These are phyloP conservation scores for Verticillium isaacii DNA, from an alignment of 2,329 filamentous ascomycete species.

Conservation along the genomic window DNA sequence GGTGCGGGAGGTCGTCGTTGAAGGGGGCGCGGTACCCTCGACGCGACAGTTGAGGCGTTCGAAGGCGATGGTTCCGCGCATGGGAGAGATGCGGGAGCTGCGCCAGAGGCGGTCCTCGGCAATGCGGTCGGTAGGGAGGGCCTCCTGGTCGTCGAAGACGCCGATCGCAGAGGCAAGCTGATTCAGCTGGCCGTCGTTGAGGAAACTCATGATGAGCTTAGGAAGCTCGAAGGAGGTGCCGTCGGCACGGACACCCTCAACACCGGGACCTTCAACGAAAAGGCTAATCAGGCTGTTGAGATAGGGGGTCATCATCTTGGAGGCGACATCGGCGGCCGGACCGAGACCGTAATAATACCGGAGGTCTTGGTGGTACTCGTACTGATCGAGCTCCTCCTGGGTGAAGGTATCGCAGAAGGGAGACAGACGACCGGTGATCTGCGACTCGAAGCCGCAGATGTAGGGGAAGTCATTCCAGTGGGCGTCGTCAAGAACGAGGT, in stretches of 20 bases:
- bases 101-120: constrained; percentile 45
- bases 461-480: constrained; percentile 60
- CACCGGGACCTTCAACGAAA: constrained; percentile 46
- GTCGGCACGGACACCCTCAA: constrained; percentile 39
- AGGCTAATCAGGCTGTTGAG: constrained; percentile 48
- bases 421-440: constrained; percentile 57
- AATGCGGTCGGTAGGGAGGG: constrained; percentile 41
- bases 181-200: constrained; percentile 63
- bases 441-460: constrained; percentile 67
- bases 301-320: constrained; percentile 58
- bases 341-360: constrained; percentile 65
- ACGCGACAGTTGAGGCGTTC: constrained; percentile 53
- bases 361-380: constrained; percentile 65
- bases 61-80: constrained; percentile 62
- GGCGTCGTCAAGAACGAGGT: constrained; percentile 45
- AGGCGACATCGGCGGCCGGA: constrained; percentile 47
- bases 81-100: constrained; percentile 52
- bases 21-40: constrained; percentile 2
- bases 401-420: constrained; percentile 61
- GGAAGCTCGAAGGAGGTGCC: constrained; percentile 45
- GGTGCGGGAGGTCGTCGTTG: constrained; percentile 8
- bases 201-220: constrained; percentile 55
- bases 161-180: constrained; percentile 56
- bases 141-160: constrained; percentile 52
- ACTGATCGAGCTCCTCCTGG: constrained; percentile 55